phyloP scores from a whole-genome alignment of 2,329 filamentous ascomycete genomes.

The Phialophora chinensis region DNA sequence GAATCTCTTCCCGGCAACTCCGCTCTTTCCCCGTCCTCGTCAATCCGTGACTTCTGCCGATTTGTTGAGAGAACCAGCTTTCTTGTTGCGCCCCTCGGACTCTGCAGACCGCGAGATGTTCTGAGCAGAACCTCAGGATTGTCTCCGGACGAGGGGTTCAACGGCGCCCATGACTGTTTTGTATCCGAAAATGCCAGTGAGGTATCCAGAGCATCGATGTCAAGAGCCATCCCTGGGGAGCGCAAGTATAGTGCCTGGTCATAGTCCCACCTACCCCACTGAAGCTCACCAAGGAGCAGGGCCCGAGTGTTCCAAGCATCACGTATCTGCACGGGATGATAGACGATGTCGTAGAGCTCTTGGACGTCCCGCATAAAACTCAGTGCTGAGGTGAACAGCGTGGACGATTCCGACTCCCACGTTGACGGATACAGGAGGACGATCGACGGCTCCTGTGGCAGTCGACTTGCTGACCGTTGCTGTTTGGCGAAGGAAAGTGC shows the following conservation, averaged over 20 bases:
- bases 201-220: constrained; percentile 47
- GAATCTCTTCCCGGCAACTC: constrained; percentile 16
- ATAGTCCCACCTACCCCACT: constrained; percentile 42
- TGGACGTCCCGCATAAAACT: constrained; percentile 48
- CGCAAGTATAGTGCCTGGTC: constrained; percentile 53
- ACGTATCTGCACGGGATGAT: constrained; percentile 35
- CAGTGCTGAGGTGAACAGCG: constrained; percentile 42
- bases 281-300: constrained; percentile 38
- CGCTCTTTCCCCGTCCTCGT: constrained; percentile 11
- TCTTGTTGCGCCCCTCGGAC: constrained; percentile 32
- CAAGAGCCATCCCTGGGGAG: constrained; percentile 49
- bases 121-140: constrained; percentile 37
- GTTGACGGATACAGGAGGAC: constrained; percentile 55
- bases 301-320: constrained; percentile 29
- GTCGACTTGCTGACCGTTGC: constrained; percentile 34
- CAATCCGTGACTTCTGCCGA: neutral
- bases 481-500: constrained; percentile 52
- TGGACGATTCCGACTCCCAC: constrained; percentile 45
- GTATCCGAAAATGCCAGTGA: constrained; percentile 41
- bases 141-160: constrained; percentile 31
- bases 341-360: constrained; percentile 48
- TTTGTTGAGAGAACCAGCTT: constrained; percentile 24
- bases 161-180: constrained; percentile 31
- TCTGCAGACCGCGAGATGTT: constrained; percentile 32
- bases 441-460: constrained; percentile 49